Evolutionary conservation across 805 yeast genomes (phyloP), one percentile per base, ranked within the genome.

Genomic region (Ogataea paraovalis): DNA sequence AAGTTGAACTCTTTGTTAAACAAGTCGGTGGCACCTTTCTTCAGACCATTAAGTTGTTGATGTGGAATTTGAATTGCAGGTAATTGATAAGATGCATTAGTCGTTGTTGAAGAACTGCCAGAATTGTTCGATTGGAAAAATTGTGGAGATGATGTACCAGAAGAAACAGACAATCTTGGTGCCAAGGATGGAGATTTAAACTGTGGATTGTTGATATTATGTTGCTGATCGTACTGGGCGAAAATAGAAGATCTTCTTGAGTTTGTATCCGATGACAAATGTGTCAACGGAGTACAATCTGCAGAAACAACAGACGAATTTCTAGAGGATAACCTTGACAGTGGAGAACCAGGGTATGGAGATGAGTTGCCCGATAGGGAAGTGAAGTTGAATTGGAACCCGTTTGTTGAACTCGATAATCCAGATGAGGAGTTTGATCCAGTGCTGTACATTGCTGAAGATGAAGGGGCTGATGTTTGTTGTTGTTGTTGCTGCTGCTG

Each of bases 231-330:
- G 14, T 47, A 13, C 10, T 51, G 25, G 12, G 60, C 49, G 42
- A 51, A 54, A 42, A 57, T 42, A 2, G 66, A 62, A 1, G 68
- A 62, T 19, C 68, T 47, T 25, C 68, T 53, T 7, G 66, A 61
- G 9, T 48, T 45, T 18, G 52, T 52, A 19, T 57, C 54, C 34
- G 53, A 54, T 16, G 58, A 55, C 22, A 56, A 33, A 44, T 56
- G 58, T 0, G 62, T 56, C 23, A 63, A 41, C n/a, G 65, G 62
- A 6, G 66, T 59, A 42, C 56, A 60, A 30, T 64, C 68, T 1
- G 65, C 54, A 13, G 66, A 61, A 3, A 58, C 54, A 37, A 65
- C 57, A 4, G 69, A 65, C 2, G 66, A 61, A 39, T 62, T 63
- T 42, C 69, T 50, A 2, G 68, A 64, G 8, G 67, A 61, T 7